phyloP scores from a whole-genome alignment of 2,329 filamentous ascomycete species.

The Pseudopithomyces chartarum region DNA sequence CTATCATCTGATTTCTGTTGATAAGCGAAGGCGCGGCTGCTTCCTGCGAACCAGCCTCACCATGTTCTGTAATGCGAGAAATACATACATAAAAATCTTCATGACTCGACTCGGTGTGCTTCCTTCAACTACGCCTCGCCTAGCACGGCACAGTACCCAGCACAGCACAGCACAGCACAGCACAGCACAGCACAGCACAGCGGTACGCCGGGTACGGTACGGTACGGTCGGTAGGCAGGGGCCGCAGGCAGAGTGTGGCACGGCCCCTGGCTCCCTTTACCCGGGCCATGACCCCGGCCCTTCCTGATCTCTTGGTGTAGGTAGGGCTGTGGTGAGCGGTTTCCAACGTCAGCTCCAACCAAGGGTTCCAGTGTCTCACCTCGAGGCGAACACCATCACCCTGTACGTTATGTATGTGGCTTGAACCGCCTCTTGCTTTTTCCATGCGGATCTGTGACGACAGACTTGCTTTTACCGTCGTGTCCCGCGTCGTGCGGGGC shows the following conservation, averaged over 20 bases:
- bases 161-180: no score
- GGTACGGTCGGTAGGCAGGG: no score
- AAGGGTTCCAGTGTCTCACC: slow-evolving; percentile 1
- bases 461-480: neutral
- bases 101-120: no score
- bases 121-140: neutral
- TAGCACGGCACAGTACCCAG: no score
- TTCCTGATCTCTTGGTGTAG: neutral
- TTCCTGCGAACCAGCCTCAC: slow-evolving; percentile 4
- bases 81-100: neutral
- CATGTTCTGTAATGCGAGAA: neutral
- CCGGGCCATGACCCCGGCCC: neutral
- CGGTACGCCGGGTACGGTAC: neutral
- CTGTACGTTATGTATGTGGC: no score
- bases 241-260: neutral
- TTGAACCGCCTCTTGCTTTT: no score
- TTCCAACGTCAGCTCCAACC: neutral
- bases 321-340: neutral
- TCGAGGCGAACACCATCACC: no score
- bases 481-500: slow-evolving; percentile 2
- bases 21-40: neutral
- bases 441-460: no score
- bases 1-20: slow-evolving; percentile 22
- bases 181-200: no score
- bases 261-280: slow-evolving; percentile 6